A percentile compares a stretch with the other conserved stretches of the same genome.
These are phyloP conservation scores for Aspergillus calidoustus DNA, from an alignment of 2,329 filamentous ascomycete species.

Conservation along the genomic window DNA sequence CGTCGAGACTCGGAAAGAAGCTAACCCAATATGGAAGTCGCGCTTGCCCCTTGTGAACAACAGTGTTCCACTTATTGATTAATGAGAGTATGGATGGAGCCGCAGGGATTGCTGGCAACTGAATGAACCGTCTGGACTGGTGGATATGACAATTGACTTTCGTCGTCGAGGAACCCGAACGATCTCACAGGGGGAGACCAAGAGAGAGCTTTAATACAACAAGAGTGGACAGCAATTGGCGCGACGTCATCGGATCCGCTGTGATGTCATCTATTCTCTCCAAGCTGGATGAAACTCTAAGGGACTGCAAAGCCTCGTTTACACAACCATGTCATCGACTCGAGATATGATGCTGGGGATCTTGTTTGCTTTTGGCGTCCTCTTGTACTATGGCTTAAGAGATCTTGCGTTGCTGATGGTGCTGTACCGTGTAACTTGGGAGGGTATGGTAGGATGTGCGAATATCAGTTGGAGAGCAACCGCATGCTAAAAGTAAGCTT, in stretches of 20 bases:
- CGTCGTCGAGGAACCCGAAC: conserved; percentile 9
- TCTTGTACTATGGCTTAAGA: not conserved
- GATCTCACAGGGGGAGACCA: not conserved
- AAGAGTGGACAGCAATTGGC: conserved; percentile 10
- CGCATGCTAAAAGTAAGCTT: conserved; percentile 6
- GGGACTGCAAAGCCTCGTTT: not conserved
- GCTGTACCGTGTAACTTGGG: not conserved
- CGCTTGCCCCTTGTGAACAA: conserved; percentile 11
- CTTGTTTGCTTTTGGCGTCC: conserved; percentile 1
- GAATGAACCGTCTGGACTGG: not conserved
- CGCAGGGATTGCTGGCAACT: conserved; percentile 2
- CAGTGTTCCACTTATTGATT: not conserved
- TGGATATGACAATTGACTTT: conserved; percentile 8
- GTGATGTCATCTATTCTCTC: conserved; percentile 27
- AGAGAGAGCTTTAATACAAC: conserved; percentile 6
- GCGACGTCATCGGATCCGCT: conserved; percentile 26
- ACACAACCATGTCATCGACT: conserved; percentile 10
- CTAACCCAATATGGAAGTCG: conserved; percentile 22
- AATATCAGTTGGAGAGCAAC: not conserved
- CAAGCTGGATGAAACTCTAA: not conserved
- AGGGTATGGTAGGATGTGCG: not conserved
- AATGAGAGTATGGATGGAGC: not conserved
- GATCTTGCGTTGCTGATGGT: not conserved
- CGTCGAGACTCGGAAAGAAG: conserved; percentile 26
- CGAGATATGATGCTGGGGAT: not conserved